Evolutionary conservation across 208 protist species (phyloP).

Genomic region (Phytomonas serpens): DNA sequence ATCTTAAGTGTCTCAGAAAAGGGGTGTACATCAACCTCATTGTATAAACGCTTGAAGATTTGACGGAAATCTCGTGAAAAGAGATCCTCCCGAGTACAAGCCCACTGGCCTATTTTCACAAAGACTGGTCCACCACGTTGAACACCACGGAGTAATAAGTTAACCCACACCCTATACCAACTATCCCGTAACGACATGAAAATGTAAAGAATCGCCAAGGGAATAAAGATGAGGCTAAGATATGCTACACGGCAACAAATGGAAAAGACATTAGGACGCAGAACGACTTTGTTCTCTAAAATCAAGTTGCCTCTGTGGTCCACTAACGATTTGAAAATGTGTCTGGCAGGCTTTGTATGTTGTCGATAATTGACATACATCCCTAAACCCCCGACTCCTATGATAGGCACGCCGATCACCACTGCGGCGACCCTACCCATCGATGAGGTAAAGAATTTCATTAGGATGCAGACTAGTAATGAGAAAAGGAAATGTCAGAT

Average conservation of each 20-base stretch:
- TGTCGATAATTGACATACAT: conserved; percentile 67
- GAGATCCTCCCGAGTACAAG: conserved; percentile 83
- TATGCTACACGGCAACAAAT: conserved; percentile 48
- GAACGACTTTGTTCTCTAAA: conserved; percentile 44
- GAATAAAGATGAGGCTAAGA: conserved; percentile 64
- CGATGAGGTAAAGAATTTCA: conserved; percentile 21
- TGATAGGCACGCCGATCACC: conserved; percentile 34
- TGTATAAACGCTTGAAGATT: conserved; percentile 76
- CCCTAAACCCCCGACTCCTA: conserved; percentile 33
- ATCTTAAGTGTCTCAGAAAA: conserved; percentile 62
- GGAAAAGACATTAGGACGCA: conserved; percentile 21
- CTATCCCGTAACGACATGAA: conserved; percentile 44
- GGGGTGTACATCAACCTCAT: conserved; percentile 66
- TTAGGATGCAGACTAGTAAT: neutral
- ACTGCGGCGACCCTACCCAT: conserved; percentile 13
- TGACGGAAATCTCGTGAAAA: conserved; percentile 72
- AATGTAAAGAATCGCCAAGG: conserved; percentile 59
- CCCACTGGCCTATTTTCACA: conserved; percentile 90
- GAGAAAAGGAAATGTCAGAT: neutral
- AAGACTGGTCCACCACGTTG: conserved; percentile 81
- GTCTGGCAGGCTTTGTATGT: conserved; percentile 30
- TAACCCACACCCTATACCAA: conserved; percentile 67
- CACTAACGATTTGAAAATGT: conserved; percentile 56
- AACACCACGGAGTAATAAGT: conserved; percentile 57
- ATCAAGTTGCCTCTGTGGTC: conserved; percentile 54